These are phyloP conservation scores for Castanea mollissima DNA, from an alignment of 306 rosid species.

Conservation along the genomic window DNA sequence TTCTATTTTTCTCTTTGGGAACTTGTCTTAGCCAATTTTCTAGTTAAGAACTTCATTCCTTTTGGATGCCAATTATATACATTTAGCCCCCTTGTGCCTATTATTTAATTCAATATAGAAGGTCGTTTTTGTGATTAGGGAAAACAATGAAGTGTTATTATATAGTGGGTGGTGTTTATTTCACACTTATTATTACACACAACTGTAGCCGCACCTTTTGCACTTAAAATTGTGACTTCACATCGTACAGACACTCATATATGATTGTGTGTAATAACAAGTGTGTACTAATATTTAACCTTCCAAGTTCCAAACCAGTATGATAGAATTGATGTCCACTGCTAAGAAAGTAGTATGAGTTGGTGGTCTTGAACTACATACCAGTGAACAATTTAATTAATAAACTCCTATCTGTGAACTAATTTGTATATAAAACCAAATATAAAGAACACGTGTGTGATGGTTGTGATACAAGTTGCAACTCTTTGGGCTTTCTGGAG, in stretches of 20 bases:
- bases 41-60: not conserved
- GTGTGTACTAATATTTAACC: not conserved
- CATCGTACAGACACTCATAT: too few species aligned
- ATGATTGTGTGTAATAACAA: too few species aligned
- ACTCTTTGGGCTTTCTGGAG: too few species aligned
- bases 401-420: not conserved
- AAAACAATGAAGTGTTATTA: not conserved
- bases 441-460: too few species aligned
- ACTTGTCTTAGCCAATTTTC: conserved; percentile 3
- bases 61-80: conserved; percentile 1
- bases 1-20: not conserved
- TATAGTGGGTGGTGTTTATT: not conserved
- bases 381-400: not conserved
- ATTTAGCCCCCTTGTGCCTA: not conserved
- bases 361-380: not conserved
- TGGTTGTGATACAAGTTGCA: too few species aligned
- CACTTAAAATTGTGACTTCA: too few species aligned
- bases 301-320: not conserved
- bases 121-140: not conserved
- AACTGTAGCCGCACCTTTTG: too few species aligned
- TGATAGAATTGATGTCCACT: not conserved
- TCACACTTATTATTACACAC: too few species aligned
- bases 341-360: not conserved
- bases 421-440: not conserved
- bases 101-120: not conserved